Evolutionary conservation across 768 basidiomycete species (phyloP).

Genomic region (Hericium alpestre): DNA sequence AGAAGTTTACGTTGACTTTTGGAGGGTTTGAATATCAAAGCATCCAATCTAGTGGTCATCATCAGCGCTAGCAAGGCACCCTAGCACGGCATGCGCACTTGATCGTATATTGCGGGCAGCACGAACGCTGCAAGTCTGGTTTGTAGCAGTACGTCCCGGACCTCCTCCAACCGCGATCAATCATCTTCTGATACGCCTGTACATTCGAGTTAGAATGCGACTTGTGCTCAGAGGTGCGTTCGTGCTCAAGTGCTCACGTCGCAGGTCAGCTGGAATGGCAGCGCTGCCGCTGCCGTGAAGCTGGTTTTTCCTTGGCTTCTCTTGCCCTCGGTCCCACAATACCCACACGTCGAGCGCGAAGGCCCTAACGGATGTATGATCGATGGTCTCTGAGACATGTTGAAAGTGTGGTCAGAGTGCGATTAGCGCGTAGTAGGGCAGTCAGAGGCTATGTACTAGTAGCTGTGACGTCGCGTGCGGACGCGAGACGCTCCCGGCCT

Average conservation of each 20-base stretch:
- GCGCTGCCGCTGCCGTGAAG: not conserved
- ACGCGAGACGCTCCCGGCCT: not conserved
- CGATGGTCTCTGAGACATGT: not conserved
- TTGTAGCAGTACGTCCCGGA: constrained; percentile 82
- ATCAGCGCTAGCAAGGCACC: not conserved
- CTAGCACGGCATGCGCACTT: constrained; percentile 33
- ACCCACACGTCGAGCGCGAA: constrained; percentile 45
- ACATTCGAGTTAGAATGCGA: not conserved
- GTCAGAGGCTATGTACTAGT: not conserved
- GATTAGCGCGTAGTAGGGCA: not conserved
- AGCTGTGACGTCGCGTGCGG: not conserved
- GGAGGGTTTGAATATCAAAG: constrained; percentile 52
- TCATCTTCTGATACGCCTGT: constrained; percentile 73
- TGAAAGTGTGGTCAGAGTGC: not conserved
- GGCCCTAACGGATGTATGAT: not conserved
- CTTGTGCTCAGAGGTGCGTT: not conserved
- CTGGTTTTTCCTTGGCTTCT: constrained; percentile 28
- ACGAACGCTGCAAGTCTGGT: constrained; percentile 69
- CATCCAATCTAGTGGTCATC: constrained; percentile 47
- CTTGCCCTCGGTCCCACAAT: constrained; percentile 49
- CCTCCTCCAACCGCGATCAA: constrained; percentile 77
- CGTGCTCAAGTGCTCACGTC: constrained; percentile 24
- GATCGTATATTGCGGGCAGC: constrained; percentile 94
- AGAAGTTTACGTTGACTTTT: constrained; percentile 67
- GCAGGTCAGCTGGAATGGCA: constrained; percentile 35